Conservation (phyloP, 2,329 filamentous ascomycete species). For the Ceratocystis harringtonii region DNA sequence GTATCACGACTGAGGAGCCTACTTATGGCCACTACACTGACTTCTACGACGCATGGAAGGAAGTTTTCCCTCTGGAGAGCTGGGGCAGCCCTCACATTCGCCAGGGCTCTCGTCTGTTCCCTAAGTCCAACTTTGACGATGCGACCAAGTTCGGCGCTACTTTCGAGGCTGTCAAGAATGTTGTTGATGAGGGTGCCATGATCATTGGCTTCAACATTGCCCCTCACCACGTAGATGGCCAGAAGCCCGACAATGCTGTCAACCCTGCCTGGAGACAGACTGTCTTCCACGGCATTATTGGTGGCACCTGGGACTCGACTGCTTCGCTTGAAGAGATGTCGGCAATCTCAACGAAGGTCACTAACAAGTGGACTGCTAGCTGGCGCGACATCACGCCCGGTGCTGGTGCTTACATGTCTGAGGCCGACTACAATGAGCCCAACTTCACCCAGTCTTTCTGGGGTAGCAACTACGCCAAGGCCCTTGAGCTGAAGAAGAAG, state of each 20-base stretch:
- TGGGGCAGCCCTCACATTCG: slow-evolving; percentile 15
- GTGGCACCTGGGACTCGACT: slow-evolving; percentile 17
- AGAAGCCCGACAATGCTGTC: slow-evolving; percentile 24
- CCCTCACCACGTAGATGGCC: slow-evolving; percentile 23
- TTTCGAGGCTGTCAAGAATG: slow-evolving; percentile 23
- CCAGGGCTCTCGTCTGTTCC: slow-evolving; percentile 24
- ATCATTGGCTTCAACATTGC: slow-evolving; percentile 25
- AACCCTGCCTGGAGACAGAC: slow-evolving; percentile 32
- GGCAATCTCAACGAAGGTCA: slow-evolving; percentile 19
- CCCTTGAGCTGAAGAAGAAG: slow-evolving; percentile 32
- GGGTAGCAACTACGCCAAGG: slow-evolving; percentile 30
- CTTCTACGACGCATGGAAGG: slow-evolving; percentile 24
- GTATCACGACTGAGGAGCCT: slow-evolving; percentile 23
- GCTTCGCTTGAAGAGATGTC: background rate
- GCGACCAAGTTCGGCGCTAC: slow-evolving; percentile 20
- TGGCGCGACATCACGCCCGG: slow-evolving; percentile 27
- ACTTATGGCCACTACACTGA: slow-evolving; percentile 20
- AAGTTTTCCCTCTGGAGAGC: slow-evolving; percentile 17
- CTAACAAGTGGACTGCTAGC: slow-evolving; percentile 19
- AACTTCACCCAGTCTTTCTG: slow-evolving; percentile 33
- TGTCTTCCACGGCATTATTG: slow-evolving; percentile 24
- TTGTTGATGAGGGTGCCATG: slow-evolving; percentile 26
- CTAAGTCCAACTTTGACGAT: slow-evolving; percentile 21
- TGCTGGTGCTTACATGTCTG: slow-evolving; percentile 35
- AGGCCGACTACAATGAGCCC: slow-evolving; percentile 35